These are phyloP conservation scores for Lactifluus volemus DNA, from an alignment of 768 basidiomycete species.

Conservation along the genomic window DNA sequence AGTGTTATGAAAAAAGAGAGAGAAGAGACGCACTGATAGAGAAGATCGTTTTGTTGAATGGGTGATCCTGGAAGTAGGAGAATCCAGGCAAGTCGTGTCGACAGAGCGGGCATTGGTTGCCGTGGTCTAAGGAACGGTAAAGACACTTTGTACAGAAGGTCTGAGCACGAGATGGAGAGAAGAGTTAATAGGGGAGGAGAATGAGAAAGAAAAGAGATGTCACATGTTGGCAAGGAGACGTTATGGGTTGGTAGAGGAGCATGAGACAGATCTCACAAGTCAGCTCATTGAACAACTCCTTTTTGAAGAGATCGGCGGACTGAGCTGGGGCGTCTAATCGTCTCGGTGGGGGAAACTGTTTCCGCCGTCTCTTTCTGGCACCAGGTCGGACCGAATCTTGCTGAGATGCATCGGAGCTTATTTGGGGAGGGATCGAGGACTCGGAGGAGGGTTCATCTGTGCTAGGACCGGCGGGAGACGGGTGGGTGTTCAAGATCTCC, in stretches of 20 bases:
- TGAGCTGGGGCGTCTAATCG: conserved; percentile 23
- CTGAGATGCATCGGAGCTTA: conserved; percentile 5
- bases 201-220: conserved; percentile 25
- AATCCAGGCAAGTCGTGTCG: conserved; percentile 67
- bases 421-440: conserved; percentile 5
- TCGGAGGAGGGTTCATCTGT: conserved; percentile 30
- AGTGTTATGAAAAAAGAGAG: neutral
- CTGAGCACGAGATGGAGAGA: conserved; percentile 30
- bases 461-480: conserved; percentile 25
- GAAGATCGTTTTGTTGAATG: conserved; percentile 62
- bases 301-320: conserved; percentile 39
- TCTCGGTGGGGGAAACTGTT: conserved; percentile 24
- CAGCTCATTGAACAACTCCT: conserved; percentile 58
- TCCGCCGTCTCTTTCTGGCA: conserved; percentile 24
- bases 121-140: conserved; percentile 85
- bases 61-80: conserved; percentile 73
- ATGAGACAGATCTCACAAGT: conserved; percentile 89
- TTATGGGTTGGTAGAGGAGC: conserved; percentile 77
- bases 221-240: conserved; percentile 93
- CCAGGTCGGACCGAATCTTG: conserved; percentile 22
- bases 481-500: conserved; percentile 23
- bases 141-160: conserved; percentile 89
- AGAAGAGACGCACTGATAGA: conserved; percentile 46
- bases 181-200: conserved; percentile 8
- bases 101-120: conserved; percentile 75